Base-by-base conservation (phyloP, 352 stramenopile species). In the Plasmopara viticola region DNA sequence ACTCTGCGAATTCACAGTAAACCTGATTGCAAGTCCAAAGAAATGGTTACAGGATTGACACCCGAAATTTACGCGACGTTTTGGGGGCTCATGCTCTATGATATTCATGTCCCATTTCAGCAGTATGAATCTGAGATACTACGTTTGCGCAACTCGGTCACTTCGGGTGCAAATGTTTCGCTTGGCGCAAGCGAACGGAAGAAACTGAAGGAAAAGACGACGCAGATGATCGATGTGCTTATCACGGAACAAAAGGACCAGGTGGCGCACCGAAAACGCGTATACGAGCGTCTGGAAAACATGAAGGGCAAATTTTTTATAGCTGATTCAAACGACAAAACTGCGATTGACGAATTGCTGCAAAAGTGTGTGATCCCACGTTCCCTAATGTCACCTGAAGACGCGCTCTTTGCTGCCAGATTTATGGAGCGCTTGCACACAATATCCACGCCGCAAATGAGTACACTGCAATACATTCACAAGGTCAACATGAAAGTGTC, bases 211-310 rank as follows among this genome's bases (percentile, higher is more conserved):
- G 81, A 94, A 41, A 86, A 87, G 56, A 78, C 72, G 2, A 78
- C 68, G 28, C 70, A 84, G 46, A 78, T 82, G 58, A 91, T 94
- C 38, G 83, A 94, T 58, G 82, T 87, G 45, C 61, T 94, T 9
- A 78, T 78, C 3, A 87, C 70, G n/a, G 84, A 94, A 46, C 82
- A 92, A 55, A 92, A 92, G 37, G 82, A 90, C 41, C 84, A 94
- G 46, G 81, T 94, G 15, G 68, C 77, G 4, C 81, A 94, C 54
- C 81, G 84, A 29, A 92, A 91, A 58, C 77, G 72, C n/a, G 78
- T 94, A 10, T 87, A 74, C 35, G 84, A 91, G 54, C 75, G 78
- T 9, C 58, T 94, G 4, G 79, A 92, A 17, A 70, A 69, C 18
- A 81, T 76, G 59, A 94, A 94, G 42, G n/a, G 44, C 6, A 53